Conservation (phyloP, 2,329 filamentous ascomycete species). For the Fusarium haematococcum region DNA sequence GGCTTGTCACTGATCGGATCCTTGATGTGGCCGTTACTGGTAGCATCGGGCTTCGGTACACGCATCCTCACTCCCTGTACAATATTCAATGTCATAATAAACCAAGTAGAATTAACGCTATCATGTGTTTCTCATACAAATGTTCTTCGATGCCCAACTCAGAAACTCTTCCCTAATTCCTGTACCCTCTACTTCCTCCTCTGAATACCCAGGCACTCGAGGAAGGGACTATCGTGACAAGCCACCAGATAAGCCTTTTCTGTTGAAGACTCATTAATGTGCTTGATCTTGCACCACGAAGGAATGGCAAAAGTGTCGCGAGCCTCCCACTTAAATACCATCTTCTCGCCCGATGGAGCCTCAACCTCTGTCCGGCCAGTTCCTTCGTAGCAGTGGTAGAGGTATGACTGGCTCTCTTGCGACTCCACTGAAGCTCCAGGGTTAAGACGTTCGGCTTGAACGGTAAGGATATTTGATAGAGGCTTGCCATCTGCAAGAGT, state of each 20-base stretch:
- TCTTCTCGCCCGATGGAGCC: conserved; percentile 43
- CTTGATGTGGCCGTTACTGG: neutral
- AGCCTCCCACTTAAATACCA: conserved; percentile 56
- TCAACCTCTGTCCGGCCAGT: conserved; percentile 57
- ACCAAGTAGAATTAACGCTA: neutral
- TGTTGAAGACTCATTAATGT: conserved; percentile 51
- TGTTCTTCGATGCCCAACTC: neutral
- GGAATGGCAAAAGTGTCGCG: conserved; percentile 67
- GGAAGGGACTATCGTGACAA: conserved; percentile 49
- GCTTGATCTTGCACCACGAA: conserved; percentile 62
- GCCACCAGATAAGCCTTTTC: conserved; percentile 50
- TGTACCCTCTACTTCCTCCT: neutral
- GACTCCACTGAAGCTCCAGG: conserved; percentile 49
- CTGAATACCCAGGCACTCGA: conserved; percentile 39
- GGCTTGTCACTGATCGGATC: conserved; percentile 54
- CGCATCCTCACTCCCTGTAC: neutral
- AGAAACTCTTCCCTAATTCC: neutral
- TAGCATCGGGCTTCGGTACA: neutral
- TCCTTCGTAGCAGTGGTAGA: conserved; percentile 66
- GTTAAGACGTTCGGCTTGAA: conserved; percentile 61
- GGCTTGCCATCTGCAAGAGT: conserved; percentile 44
- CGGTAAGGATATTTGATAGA: conserved; percentile 59
- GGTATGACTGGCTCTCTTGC: conserved; percentile 61
- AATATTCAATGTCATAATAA: neutral
- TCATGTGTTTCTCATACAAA: neutral